Evolutionary conservation across 2,329 filamentous ascomycete species (phyloP).

Genomic region (Davidsoniella neocaledoniae): DNA sequence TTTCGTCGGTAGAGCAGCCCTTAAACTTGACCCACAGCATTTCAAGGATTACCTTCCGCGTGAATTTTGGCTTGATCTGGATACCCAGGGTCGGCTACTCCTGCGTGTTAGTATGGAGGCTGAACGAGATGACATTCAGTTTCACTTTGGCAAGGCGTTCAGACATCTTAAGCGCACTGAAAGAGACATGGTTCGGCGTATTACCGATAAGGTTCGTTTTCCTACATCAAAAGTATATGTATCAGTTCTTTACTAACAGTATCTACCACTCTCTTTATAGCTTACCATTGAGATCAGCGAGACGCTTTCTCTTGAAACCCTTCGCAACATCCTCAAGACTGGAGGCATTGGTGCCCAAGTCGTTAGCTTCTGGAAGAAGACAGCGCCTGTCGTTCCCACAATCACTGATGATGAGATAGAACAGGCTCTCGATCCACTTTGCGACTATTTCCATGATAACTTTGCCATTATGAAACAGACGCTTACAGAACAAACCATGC

Average conservation of each 20-base stretch:
- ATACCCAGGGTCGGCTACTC: conserved; percentile 80
- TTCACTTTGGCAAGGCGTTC: conserved; percentile 96
- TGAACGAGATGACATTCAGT: conserved; percentile 94
- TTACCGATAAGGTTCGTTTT: conserved; percentile 72
- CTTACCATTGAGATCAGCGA: conserved; percentile 85
- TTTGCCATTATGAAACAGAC: conserved; percentile 99
- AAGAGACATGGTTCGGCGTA: conserved; percentile 93
- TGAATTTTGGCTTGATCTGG: conserved; percentile 94
- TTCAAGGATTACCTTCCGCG: conserved; percentile 91
- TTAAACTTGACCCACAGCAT: conserved; percentile 95
- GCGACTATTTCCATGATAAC: conserved; percentile 94
- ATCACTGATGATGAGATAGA: conserved; percentile 59
- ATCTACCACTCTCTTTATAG: conserved; percentile 26
- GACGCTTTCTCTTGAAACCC: conserved; percentile 66
- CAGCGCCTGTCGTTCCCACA: conserved; percentile 34
- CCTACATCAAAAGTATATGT: neutral
- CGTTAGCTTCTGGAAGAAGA: conserved; percentile 50
- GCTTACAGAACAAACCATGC: conserved; percentile 88
- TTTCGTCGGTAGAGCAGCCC: conserved; percentile 86
- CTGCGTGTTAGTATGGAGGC: conserved; percentile 97
- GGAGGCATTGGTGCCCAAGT: conserved; percentile 55
- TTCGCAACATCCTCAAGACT: conserved; percentile 56
- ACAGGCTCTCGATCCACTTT: conserved; percentile 66
- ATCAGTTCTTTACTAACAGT: neutral
- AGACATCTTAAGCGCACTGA: conserved; percentile 88